Base-by-base conservation (phyloP, 179 eudicot genomes). In the Carnegiea gigantea region DNA sequence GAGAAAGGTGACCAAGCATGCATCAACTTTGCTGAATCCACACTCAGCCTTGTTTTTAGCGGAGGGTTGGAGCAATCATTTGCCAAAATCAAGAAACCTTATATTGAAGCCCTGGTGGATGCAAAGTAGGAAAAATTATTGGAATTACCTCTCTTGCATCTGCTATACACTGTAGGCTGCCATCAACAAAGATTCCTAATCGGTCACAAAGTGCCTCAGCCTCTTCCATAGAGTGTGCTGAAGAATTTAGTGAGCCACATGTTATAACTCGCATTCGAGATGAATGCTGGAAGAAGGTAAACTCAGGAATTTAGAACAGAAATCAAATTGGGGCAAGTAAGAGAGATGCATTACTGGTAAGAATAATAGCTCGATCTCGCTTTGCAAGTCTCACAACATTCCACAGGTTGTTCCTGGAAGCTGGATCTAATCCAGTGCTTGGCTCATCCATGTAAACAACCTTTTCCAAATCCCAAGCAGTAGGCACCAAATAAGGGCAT, bases 401-500 rank as follows among this genome's bases (percentile, higher is more conserved):
- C 95, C 93, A 92, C 76, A 93, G 82, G 76, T 81, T 86, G 62
- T 89, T 90, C 85, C 97, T 88, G 65, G 93, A 92, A 85, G 97
- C 97, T 67, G 95, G 97, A 83, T 93, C 97, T 59, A 93, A 81
- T 44, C 95, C 97, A 53, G 97, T 92, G 77, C 97, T 92, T 20
- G 97, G 95, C 79, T 93, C 97, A 78, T 93, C 97, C 97, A 93
- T 93, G 73, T 90, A 90, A 57, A 93, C 97, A 71, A 93, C 92
- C 97, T 93, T 57, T 48, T 81, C 4, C 4, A 24, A 73, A 70
- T 49, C 14, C 5, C 40, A 46, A 75, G 33, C 26, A 77, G 12
- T 24, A 59, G 43, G 14, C 51, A 8, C 48, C 40, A 67, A 10
- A 26, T 67, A 26, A 67, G 72, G 20, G 36, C 26, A 62, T 23